Conservation (phyloP, 2,329 filamentous ascomycete species). For the Aspergillus caelatus region DNA sequence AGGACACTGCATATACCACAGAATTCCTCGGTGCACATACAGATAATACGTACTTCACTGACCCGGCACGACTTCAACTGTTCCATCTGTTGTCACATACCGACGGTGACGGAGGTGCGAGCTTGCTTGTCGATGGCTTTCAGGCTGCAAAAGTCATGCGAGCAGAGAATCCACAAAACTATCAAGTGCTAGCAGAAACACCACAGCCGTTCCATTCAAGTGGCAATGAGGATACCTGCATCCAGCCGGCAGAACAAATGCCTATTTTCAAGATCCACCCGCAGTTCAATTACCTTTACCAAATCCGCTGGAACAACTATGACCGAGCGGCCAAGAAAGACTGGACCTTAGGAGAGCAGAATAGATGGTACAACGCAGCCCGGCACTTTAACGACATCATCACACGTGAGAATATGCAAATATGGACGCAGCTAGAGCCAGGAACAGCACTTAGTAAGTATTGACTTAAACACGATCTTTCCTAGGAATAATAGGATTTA, state of each 20-base stretch:
- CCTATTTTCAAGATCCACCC: constrained; percentile 70
- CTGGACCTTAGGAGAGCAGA: constrained; percentile 54
- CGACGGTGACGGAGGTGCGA: constrained; percentile 66
- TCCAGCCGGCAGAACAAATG: constrained; percentile 69
- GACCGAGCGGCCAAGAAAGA: constrained; percentile 73
- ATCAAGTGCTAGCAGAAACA: constrained; percentile 58
- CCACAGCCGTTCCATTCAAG: constrained; percentile 78
- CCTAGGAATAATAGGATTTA: not conserved
- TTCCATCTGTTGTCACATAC: constrained; percentile 89
- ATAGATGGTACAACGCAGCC: constrained; percentile 78
- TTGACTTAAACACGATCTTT: not conserved
- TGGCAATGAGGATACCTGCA: constrained; percentile 81
- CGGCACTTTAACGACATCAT: constrained; percentile 73
- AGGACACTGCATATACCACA: constrained; percentile 90
- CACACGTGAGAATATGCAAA: constrained; percentile 66
- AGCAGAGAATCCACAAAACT: constrained; percentile 58
- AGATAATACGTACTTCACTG: constrained; percentile 94
- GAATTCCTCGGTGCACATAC: constrained; percentile 82
- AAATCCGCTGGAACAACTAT: constrained; percentile 91
- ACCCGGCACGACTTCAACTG: constrained; percentile 86
- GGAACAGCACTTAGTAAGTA: constrained; percentile 74
- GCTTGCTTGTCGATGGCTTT: constrained; percentile 85
- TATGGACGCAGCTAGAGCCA: constrained; percentile 79
- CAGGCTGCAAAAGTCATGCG: constrained; percentile 66
- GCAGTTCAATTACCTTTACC: constrained; percentile 51